Percentiles rank a stretch among this genome's conserved stretches.
These are phyloP conservation scores for Penicillium pancosmium DNA, from an alignment of 495 filamentous ascomycete species.

Conservation along the genomic window DNA sequence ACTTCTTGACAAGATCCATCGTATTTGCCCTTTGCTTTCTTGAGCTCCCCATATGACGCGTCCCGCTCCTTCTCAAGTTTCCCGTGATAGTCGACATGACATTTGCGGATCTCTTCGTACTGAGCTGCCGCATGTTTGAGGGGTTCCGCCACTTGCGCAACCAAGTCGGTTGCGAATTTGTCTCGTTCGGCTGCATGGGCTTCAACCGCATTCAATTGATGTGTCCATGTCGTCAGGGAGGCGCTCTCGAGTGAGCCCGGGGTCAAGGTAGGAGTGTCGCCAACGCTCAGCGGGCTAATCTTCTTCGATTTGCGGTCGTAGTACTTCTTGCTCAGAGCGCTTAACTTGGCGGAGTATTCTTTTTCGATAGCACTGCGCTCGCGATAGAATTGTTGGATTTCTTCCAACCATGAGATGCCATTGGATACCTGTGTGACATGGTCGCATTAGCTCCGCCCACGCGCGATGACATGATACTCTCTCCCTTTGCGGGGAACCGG, in stretches of 20 bases:
- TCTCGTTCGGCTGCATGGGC: constrained; percentile 89
- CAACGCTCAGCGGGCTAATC: constrained; percentile 85
- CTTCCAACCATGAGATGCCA: constrained; percentile 92
- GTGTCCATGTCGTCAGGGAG: constrained; percentile 94
- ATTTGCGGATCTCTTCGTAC: constrained; percentile 93
- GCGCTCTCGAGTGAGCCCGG: constrained; percentile 95
- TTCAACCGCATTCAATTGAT: constrained; percentile 87
- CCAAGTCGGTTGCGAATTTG: constrained; percentile 71
- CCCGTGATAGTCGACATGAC: constrained; percentile 81
- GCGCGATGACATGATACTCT: constrained; percentile 20
- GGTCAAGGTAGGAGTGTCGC: constrained; percentile 89
- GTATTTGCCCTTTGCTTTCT: constrained; percentile 91
- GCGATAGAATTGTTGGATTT: constrained; percentile 95
- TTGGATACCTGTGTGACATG: constrained; percentile 62
- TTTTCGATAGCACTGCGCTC: constrained; percentile 94
- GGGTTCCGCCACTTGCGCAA: constrained; percentile 80
- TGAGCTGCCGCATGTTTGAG: constrained; percentile 68
- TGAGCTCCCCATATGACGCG: constrained; percentile 76
- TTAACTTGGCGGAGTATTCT: constrained; percentile 89
- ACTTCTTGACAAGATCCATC: constrained; percentile 93
- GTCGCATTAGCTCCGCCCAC: constrained; percentile 32
- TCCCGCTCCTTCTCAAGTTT: constrained; percentile 93
- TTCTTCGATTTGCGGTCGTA: constrained; percentile 95
- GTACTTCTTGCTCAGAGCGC: constrained; percentile 87
- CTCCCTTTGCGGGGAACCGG: constrained; percentile 23